Evolutionary conservation across 768 basidiomycete genomes (phyloP), one percentile per base, ranked within the genome.

Genomic region (Russula brevipes): DNA sequence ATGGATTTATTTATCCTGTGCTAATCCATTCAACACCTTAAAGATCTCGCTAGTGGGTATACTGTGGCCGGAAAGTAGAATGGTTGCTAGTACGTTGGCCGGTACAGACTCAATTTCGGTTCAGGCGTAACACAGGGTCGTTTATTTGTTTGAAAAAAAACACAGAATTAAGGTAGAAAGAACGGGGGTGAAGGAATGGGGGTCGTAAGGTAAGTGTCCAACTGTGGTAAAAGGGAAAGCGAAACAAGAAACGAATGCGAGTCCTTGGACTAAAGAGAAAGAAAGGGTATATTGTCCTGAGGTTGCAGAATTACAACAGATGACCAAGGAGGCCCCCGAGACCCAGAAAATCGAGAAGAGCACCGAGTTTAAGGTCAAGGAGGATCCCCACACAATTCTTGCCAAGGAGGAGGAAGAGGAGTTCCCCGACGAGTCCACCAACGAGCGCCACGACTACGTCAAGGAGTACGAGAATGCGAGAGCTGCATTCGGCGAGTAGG

Each of bases 361-460:
- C 11, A 5, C 5, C 19, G 24, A 64, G 47, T 0, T 39, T 44
- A 17, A 64, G 58, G 5, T 30, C n/a, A 38, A 55, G 41, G 41
- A 64, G 36, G 58, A 44, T 4, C 35, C 11, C 14, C 12, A 36
- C 58, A 16, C 58, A 64, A 44, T 58, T 58, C 31, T 64, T 64
- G 16, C 47, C 24, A n/a, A 64, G 36, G 58, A 64, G 63, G 30
- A 64, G 58, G 50, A 33, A 4, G 5, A 60, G 31, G 14, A 64
- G 63, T 17, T 60, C 31, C 10, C 10, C 14, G 19, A 64, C 52
- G 4, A 50, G 35, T 8, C 10, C 54, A 19, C 54, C 63, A 10
- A 55, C 58, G 33, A 64, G 53, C 16, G n/a, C 41, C 38, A 64
- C 47, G 35, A 60, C 54, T 10, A 55, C 63, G 1, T 64, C 11